Base-by-base conservation (phyloP, 2,329 filamentous ascomycete genomes). In the Pseudocercospora eumusae region DNA sequence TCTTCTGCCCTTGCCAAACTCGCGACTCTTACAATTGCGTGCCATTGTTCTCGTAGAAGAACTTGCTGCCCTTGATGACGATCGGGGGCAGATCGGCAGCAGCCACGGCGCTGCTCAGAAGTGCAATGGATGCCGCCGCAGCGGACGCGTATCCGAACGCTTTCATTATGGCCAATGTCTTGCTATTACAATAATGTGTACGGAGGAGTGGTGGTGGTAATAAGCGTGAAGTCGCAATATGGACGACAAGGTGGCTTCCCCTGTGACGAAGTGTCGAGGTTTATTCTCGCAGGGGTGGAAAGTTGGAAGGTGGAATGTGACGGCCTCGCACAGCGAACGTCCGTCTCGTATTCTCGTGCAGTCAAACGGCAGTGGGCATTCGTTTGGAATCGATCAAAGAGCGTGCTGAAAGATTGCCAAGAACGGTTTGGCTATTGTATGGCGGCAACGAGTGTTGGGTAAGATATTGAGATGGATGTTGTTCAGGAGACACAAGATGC, bases 31-130 rank as follows among this genome's bases (percentile, higher is more conserved):
- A 86, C 82, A 90, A 91, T 80, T 91, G 85, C 23, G 86, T 88
- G 71, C 88, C 88, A 76, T 88, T 90, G 76, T 88, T 90, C 77
- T 90, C 84, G 82, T 90, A 93, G 84, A 96, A 97, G 84, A 97
- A 93, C 79, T 95, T 93, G 75, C 85, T 85, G 70, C 91, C 88
- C 85, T 93, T 93, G 82, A 87, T 86, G 69, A 86, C 78, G 71
- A 90, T 88, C 64, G 86, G 82, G 68, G 86, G 85, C 59, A 89
- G 76, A 20, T 31, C 50, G 66, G 84, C 83, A 58, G 86, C 84
- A 57, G 79, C 71, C 67, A 78, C 79, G 69, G 78, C 73, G 66
- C 79, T 76, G 63, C 66, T 63, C 40, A 71, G 62, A 57, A 71
- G 65, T 56, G 65, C 66, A 52, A 66, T 67, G 52, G 79, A 77